Evolutionary conservation across 192 early-diverging fungal genomes (phyloP).

Genomic region (Phlyctochytrium planicorne): DNA sequence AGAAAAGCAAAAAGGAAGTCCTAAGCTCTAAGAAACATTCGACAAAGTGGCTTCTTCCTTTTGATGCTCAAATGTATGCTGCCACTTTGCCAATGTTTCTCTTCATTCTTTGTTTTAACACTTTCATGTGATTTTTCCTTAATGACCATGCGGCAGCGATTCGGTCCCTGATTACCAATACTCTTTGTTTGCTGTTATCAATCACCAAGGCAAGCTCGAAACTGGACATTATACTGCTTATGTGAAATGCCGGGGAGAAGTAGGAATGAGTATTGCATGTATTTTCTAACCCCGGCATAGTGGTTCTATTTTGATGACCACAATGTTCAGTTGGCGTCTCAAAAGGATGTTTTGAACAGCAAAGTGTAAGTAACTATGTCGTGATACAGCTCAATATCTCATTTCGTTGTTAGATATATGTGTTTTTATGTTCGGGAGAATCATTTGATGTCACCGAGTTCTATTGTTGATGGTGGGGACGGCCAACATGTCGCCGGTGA

Average conservation of each 20-base stretch:
- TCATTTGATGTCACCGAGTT: not conserved
- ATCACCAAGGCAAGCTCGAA: slow-evolving; percentile 87
- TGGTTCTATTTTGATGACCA: slow-evolving; percentile 94
- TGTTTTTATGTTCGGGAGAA: slow-evolving; percentile 71
- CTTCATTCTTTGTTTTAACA: not conserved
- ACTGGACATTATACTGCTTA: slow-evolving; percentile 95
- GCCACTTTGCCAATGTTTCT: slow-evolving; percentile 5
- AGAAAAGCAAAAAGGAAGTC: slow-evolving; percentile 14
- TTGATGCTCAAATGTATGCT: slow-evolving; percentile 22
- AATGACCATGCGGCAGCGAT: slow-evolving; percentile 22
- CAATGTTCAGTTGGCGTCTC: slow-evolving; percentile 61
- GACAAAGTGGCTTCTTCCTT: slow-evolving; percentile 13
- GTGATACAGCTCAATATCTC: no score
- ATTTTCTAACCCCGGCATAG: no score
- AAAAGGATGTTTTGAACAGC: slow-evolving; percentile 74
- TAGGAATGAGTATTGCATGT: slow-evolving; percentile 28
- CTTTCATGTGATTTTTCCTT: no score
- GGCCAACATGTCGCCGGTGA: no score
- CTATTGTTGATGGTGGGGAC: not conserved
- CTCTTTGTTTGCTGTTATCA: slow-evolving; percentile 86
- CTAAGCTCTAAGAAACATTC: slow-evolving; percentile 5
- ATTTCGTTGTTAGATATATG: slow-evolving; percentile 69
- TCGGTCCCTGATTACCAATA: slow-evolving; percentile 72
- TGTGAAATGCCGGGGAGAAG: slow-evolving; percentile 71
- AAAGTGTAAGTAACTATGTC: slow-evolving; percentile 43